A percentile compares a stretch with the other conserved stretches of the same genome.
These are phyloP conservation scores for Austroboletus novae-zelandiae DNA, from an alignment of 1,284 basidiomycete species.

Conservation along the genomic window DNA sequence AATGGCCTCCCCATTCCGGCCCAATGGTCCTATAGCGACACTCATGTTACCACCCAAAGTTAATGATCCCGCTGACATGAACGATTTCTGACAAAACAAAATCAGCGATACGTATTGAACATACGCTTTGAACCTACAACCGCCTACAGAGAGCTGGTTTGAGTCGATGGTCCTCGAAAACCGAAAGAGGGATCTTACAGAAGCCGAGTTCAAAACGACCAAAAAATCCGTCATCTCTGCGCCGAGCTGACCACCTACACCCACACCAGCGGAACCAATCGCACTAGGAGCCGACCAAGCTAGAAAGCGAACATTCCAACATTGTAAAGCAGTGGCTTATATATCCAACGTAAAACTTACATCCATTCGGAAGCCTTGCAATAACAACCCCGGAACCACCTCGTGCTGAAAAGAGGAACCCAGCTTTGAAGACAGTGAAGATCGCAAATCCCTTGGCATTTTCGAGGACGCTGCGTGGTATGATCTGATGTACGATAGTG, in stretches of 20 bases:
- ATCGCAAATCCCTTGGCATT: slow-evolving; percentile 85
- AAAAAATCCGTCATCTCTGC: slow-evolving; percentile 95
- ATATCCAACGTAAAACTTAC: slow-evolving; percentile 47
- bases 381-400: slow-evolving; percentile 94
- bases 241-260: slow-evolving; percentile 81
- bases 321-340: background rate
- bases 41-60: slow-evolving; percentile 94
- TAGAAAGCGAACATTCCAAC: slow-evolving; percentile 31
- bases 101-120: slow-evolving; percentile 8
- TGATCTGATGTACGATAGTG: slow-evolving; percentile 40
- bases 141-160: slow-evolving; percentile 39
- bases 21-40: slow-evolving; percentile 90
- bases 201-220: slow-evolving; percentile 83
- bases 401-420: slow-evolving; percentile 73
- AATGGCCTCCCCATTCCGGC: slow-evolving; percentile 91
- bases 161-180: slow-evolving; percentile 9
- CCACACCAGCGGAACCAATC: slow-evolving; percentile 92
- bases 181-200: slow-evolving; percentile 45
- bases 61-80: slow-evolving; percentile 93
- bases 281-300: slow-evolving; percentile 95
- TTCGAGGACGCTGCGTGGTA: slow-evolving; percentile 65
- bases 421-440: slow-evolving; percentile 78
- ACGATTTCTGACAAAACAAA: slow-evolving; percentile 58
- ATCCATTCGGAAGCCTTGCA: slow-evolving; percentile 78
- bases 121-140: slow-evolving; percentile 46